Evolutionary conservation across 2,329 filamentous ascomycete species (phyloP), one percentile per base, ranked within the genome.

Genomic region (Fusarium pilosicola): DNA sequence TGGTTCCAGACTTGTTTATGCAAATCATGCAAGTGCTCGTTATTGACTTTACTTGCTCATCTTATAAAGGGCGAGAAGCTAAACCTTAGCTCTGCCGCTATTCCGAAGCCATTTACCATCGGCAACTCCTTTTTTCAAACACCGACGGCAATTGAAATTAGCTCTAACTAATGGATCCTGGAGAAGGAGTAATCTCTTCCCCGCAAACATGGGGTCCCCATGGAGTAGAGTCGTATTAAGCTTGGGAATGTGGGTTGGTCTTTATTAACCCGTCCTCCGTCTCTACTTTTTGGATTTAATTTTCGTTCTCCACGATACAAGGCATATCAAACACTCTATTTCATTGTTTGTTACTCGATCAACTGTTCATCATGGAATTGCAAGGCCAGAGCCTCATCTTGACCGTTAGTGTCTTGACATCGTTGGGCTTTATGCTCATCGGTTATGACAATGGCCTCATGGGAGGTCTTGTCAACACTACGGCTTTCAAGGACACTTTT

Each of bases 381-480:
- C 70, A 75, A 22, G 84, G 84, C 41, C 81, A 80, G 39, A 74
- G 79, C 20, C 81, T 87, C 28, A 78, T 87, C 28, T 72, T 81
- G 28, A 81, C 84, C 24, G 84, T 86, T 63, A 85, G 83, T 28
- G 75, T 81, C 13, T 74, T 87, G 70, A 85, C 85, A 0, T 86
- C 83, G 36, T 69, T 87, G 44, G 84, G 85, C 0, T 87, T 87
- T 65, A 80, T 87, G 73, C 80, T 86, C 41, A 86, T 87, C 46
- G 85, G 85, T 26, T 86, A 81, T 67, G 84, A 85, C 66, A 86
- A 86, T 79, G 84, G 84, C 8, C 75, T 85, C 7, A 83, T 85
- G 83, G 83, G 82, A 66, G 83, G 83, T 71, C 61, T 78, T 68
- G 82, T 86, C 73, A 83, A 84, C 54, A 79, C 81, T 15, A 69